Conservation (phyloP, 352 stramenopile genomes). For the Globisporangium perplexum region DNA sequence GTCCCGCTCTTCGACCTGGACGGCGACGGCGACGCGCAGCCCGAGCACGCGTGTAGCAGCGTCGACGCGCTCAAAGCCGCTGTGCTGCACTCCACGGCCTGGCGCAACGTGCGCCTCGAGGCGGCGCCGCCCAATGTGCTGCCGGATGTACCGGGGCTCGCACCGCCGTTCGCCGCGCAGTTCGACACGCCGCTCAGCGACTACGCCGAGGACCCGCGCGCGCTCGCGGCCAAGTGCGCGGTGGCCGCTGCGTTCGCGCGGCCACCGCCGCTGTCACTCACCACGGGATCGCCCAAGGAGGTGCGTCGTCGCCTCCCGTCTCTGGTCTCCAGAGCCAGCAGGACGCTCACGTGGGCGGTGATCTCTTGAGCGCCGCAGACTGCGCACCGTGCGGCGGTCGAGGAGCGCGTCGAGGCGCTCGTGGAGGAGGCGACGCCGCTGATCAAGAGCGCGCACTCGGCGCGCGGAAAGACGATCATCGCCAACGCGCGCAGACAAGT, state of each 20-base stretch:
- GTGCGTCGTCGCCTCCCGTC: no score
- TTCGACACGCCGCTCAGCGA: slow-evolving; percentile 34
- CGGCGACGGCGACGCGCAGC: slow-evolving; percentile 9
- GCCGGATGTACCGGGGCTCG: slow-evolving; percentile 14
- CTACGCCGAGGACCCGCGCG: slow-evolving; percentile 20
- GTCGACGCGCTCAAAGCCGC: slow-evolving; percentile 37
- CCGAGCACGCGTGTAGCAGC: slow-evolving; percentile 21
- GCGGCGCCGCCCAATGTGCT: slow-evolving; percentile 38
- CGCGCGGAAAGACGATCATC: slow-evolving; percentile 27
- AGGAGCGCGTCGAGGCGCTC: slow-evolving; percentile 25
- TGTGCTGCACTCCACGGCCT: slow-evolving; percentile 56
- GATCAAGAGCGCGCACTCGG: slow-evolving; percentile 26
- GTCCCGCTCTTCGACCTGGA: slow-evolving; percentile 21
- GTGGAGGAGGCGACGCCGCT: slow-evolving; percentile 36
- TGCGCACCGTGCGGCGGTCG: slow-evolving; percentile 16
- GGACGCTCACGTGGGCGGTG: no score
- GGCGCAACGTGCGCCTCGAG: slow-evolving; percentile 39
- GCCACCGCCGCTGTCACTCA: slow-evolving; percentile 17
- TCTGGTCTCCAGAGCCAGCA: no score
- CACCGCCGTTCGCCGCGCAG: slow-evolving; percentile 24
- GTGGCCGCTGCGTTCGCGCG: slow-evolving; percentile 17
- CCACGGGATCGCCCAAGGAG: slow-evolving; percentile 16
- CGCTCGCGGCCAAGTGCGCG: slow-evolving; percentile 24
- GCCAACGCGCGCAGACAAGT: slow-evolving; percentile 35
- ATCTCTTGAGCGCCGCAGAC: no score